phyloP scores from a whole-genome alignment of 441 rosid genomes.

The Populus hybrid region DNA sequence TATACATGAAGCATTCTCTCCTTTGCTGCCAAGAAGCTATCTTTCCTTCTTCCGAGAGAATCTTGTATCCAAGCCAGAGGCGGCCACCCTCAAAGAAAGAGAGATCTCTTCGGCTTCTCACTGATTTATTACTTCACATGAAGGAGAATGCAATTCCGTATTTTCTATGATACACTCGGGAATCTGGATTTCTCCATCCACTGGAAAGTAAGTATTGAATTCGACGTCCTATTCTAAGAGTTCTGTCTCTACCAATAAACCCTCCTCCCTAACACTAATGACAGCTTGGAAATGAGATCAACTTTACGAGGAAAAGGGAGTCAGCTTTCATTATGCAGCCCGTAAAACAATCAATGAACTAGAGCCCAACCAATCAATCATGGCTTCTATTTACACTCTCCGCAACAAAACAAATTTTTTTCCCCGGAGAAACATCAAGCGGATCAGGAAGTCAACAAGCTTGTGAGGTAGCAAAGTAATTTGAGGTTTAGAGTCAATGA shows the following conservation, averaged over 20 bases:
- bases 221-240: conserved; percentile 9
- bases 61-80: conserved; percentile 15
- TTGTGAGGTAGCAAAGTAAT: not conserved
- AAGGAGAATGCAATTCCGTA: not conserved
- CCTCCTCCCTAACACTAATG: not conserved
- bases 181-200: conserved; percentile 12
- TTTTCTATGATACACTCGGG: conserved; percentile 17
- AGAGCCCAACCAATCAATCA: conserved; percentile 18
- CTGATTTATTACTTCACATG: conserved; percentile 11
- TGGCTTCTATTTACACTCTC: conserved; percentile 34
- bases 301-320: conserved; percentile 21
- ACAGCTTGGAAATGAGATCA: conserved; percentile 12
- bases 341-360: not conserved
- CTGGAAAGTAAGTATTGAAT: conserved; percentile 5
- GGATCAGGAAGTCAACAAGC: conserved; percentile 8
- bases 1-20: conserved; percentile 20
- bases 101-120: not conserved
- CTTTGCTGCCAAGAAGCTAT: conserved; percentile 14
- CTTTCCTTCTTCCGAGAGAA: conserved; percentile 19
- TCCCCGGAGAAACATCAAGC: conserved; percentile 27
- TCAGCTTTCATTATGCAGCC: conserved; percentile 7
- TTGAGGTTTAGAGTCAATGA: not conserved
- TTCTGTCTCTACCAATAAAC: not conserved
- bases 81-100: conserved; percentile 7
- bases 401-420: conserved; percentile 23